These are phyloP conservation scores for Penicillium riverlandense DNA, from an alignment of 495 filamentous ascomycete genomes.

Conservation along the genomic window DNA sequence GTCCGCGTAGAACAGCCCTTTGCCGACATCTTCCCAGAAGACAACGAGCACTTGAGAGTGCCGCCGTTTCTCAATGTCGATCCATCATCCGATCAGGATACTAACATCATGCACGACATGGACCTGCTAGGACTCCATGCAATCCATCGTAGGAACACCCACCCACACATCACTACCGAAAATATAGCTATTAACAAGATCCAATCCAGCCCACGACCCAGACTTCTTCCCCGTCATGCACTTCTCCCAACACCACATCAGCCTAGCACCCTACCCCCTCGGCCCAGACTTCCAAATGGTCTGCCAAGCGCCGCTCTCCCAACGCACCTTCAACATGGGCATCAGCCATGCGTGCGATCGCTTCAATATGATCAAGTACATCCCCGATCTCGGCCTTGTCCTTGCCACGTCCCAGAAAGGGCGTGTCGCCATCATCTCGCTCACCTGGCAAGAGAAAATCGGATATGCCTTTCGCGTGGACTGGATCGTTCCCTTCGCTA, in stretches of 20 bases:
- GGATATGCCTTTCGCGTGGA: constrained; percentile 46
- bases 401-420: constrained; percentile 68
- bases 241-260: constrained; percentile 50
- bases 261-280: constrained; percentile 45
- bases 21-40: constrained; percentile 11
- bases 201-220: constrained; percentile 7
- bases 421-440: constrained; percentile 63
- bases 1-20: constrained; percentile 1
- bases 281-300: constrained; percentile 37
- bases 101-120: too few relatives aligned
- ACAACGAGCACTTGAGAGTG: constrained; percentile 4
- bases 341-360: constrained; percentile 48
- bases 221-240: constrained; percentile 46
- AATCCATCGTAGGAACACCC: not conserved
- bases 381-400: constrained; percentile 74
- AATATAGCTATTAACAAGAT: not conserved
- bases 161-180: not conserved
- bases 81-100: too few relatives aligned
- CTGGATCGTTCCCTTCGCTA: constrained; percentile 46
- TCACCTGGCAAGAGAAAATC: constrained; percentile 45
- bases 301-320: constrained; percentile 39
- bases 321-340: constrained; percentile 30
- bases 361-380: constrained; percentile 66
- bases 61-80: not conserved
- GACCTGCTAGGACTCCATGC: too few relatives aligned